These are phyloP conservation scores for Xylaria nigripes DNA, from an alignment of 495 filamentous ascomycete genomes.

Conservation along the genomic window DNA sequence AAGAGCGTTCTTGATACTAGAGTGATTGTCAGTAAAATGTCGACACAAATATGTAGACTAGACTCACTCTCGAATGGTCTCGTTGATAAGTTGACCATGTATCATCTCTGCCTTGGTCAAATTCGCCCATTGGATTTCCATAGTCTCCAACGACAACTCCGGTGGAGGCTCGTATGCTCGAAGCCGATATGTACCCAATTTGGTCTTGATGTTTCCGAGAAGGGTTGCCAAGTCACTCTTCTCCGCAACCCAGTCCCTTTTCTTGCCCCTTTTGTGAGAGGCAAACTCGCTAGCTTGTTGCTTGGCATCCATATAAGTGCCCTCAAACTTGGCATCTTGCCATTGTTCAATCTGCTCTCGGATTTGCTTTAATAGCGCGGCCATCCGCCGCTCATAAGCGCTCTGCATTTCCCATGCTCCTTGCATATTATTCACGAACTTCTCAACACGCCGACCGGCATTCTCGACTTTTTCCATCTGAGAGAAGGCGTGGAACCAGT, in stretches of 20 bases:
- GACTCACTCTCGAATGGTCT: slow-evolving; percentile 84
- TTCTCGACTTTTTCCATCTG: slow-evolving; percentile 98
- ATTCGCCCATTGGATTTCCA: slow-evolving; percentile 73
- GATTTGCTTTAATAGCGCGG: slow-evolving; percentile 65
- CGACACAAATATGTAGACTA: background rate
- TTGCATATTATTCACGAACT: slow-evolving; percentile 97
- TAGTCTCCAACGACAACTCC: slow-evolving; percentile 66
- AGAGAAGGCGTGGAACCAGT: slow-evolving; percentile 99
- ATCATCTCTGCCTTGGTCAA: slow-evolving; percentile 75
- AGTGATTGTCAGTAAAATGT: slow-evolving; percentile 8
- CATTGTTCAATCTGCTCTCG: slow-evolving; percentile 62
- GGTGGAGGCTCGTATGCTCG: slow-evolving; percentile 83
- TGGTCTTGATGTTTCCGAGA: slow-evolving; percentile 98
- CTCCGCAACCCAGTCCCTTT: slow-evolving; percentile 92
- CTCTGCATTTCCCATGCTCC: slow-evolving; percentile 99
- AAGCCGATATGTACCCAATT: slow-evolving; percentile 87
- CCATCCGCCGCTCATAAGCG: slow-evolving; percentile 84
- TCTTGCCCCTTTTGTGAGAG: slow-evolving; percentile 77
- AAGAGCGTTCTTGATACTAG: slow-evolving; percentile 86
- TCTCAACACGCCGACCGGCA: slow-evolving; percentile 90
- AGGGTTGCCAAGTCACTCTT: slow-evolving; percentile 90
- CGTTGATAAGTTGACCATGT: slow-evolving; percentile 87
- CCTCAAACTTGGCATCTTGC: slow-evolving; percentile 73
- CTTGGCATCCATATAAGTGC: slow-evolving; percentile 90
- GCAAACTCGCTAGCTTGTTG: slow-evolving; percentile 73